Base-by-base conservation (phyloP, 169 alveolate genomes). In the Cryptosporidium ryanae region DNA sequence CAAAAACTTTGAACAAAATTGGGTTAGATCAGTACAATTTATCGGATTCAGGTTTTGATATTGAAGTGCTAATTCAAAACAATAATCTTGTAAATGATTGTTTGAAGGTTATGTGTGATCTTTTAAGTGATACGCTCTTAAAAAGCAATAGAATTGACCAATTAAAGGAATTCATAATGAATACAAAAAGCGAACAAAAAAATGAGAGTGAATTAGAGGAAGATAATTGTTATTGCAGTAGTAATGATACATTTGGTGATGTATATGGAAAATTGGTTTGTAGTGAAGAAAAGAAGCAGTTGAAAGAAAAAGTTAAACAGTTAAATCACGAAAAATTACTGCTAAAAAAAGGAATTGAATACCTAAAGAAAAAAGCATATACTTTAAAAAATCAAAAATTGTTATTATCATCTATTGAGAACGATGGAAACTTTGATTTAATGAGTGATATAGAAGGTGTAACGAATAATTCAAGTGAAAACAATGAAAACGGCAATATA, bases 11-110 rank as follows among this genome's bases (percentile, higher is more conserved):
- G 4, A 76, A 76, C 8, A 76, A 76, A 23, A 61, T 76, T 15
- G 87, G 87, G 17, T 55, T 61, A 59, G 43, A 61, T 57, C 59
- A 66, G 21, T 2, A 64, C 31, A 10, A 55, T 50, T 21, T 13
- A 21, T 57, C 57, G 2, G 63, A 25, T 15, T 55, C 68, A n/a
- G 63, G 44, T 38, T 76, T 76, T 59, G 44, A 31, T 21, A 23
- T 61, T 21, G 87, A 76, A 3, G 59, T 76, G 15, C 25, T 76
- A 6, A 63, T 76, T 3, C 87, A 76, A 31, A 76, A 61, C 63
- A 76, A 76, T 43, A 67, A 76, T 23, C 71, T 76, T 4, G 87
- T 76, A 1, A 76, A 76, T 44, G 87, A 43, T 29, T 76, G 87
- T 23, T 61, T 76, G 48, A 76, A 61, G 18, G 65, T 76, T 43